phyloP scores from a whole-genome alignment of 2,329 filamentous ascomycete genomes.

The Fusarium sp. region DNA sequence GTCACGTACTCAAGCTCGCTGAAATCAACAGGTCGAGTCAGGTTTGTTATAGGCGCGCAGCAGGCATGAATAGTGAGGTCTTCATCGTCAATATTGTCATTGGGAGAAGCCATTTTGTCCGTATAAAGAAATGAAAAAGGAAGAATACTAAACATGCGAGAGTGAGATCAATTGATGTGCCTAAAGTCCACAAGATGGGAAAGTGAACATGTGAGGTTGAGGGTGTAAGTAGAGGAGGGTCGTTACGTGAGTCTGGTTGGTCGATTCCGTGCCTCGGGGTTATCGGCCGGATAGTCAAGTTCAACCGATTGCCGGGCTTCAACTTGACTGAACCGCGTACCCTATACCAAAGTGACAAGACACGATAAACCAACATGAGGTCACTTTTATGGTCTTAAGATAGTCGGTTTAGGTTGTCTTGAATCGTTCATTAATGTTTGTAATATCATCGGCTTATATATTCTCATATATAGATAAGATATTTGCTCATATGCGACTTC shows the following conservation, averaged over 20 bases:
- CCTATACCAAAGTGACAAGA: constrained; percentile 6
- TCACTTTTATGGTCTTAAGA: neutral
- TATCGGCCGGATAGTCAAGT: constrained; percentile 31
- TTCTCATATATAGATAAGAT: too few relatives aligned
- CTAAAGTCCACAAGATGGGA: neutral
- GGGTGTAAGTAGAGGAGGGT: constrained; percentile 14
- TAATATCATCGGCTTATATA: neutral
- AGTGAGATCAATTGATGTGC: neutral
- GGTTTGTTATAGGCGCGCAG: constrained; percentile 56
- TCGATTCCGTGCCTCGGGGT: constrained; percentile 13
- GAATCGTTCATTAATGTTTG: neutral
- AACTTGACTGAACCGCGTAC: neutral
- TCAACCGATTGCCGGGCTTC: constrained; percentile 28
- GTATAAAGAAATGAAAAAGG: neutral
- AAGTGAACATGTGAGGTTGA: constrained; percentile 21
- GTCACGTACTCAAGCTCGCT: constrained; percentile 55
- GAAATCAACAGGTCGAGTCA: constrained; percentile 61
- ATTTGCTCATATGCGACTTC: neutral
- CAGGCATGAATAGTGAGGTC: constrained; percentile 54
- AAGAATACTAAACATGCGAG: too few relatives aligned
- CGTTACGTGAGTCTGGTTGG: constrained; percentile 25
- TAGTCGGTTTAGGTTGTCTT: neutral
- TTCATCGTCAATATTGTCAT: constrained; percentile 49
- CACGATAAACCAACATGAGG: too few relatives aligned
- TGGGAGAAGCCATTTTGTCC: constrained; percentile 32